phyloP scores from a whole-genome alignment of 75 land plant species.

The Larix kaempferi region DNA sequence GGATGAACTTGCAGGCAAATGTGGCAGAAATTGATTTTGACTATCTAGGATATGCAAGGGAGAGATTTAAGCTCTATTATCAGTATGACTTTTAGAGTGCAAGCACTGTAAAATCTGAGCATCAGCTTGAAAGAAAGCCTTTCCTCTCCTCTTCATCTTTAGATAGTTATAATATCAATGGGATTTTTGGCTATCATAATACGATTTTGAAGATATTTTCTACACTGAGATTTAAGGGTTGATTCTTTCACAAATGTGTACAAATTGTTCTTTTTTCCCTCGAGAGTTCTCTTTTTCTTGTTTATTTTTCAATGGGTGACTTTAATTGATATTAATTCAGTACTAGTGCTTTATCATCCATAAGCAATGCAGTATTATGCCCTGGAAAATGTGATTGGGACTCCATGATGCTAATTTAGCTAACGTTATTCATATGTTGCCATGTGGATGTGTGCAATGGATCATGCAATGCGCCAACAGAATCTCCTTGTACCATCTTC shows the following conservation, averaged over 20 bases:
- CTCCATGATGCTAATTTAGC: not conserved
- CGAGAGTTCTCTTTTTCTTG: not conserved
- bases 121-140: not conserved
- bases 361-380: not conserved
- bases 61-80: slow-evolving; percentile 23
- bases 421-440: not conserved
- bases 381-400: not conserved
- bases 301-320: not conserved
- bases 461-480: too few relatives aligned
- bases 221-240: not conserved
- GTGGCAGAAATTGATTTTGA: slow-evolving; percentile 39
- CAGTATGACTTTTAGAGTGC: not conserved
- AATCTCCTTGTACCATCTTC: too few relatives aligned
- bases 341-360: not conserved
- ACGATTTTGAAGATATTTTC: not conserved
- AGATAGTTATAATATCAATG: too few relatives aligned
- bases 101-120: not conserved
- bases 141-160: not conserved
- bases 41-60: slow-evolving; percentile 33
- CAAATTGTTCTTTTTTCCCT: not conserved
- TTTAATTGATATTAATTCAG: not conserved
- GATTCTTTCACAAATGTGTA: not conserved
- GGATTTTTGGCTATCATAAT: not conserved
- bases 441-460: not conserved
- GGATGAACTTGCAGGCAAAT: slow-evolving; percentile 23